Base-by-base conservation (phyloP, 192 early-diverging fungal genomes). In the Podila verticillata region DNA sequence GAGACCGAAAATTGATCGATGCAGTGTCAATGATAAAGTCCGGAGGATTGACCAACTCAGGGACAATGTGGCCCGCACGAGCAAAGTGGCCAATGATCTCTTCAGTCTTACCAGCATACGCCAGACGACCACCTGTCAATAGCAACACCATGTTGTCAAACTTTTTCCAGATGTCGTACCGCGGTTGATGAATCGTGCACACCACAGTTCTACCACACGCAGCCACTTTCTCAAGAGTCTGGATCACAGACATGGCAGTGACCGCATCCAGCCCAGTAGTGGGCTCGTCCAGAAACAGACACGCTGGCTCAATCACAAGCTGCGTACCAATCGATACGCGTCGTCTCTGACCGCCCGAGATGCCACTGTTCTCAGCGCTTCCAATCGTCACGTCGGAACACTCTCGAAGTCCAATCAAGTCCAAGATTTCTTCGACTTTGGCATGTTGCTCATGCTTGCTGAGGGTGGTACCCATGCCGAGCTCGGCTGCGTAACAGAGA, bases 161-260 rank as follows among this genome's bases (percentile, higher is more conserved):
- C 44, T 90, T 75, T 17, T 85, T 77, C 82, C 89, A 95, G 47
- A 94, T 87, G 49, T 93, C 89, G 5, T 86, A 89, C 51, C 88
- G 85, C 17, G 95, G 95, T 83, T 96, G 95, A 77, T 97, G 95
- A 66, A 97, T 93, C n/a, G 92, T 93, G 81, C 92, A 90, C 19
- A 97, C 84, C 10, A 95, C 84, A 24, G 75, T 92, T 36, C 72
- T 26, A 12, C 64, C 72, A 30, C 22, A 26, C 10, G n/a, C 31
- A 0, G 72, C 72, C 17, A 73, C 47, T 24, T 19, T 65, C 30
- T 73, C 66, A 29, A 73, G 26, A 5, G 54, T 35, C 51, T 58
- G 70, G 32, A 63, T 19, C 5, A 65, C 28, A 5, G 70, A 51
- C 13, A 58, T 15, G 31, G 70, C 61, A 13, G 70, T 59, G 49